Conservation (phyloP, 306 rosid genomes). For the Oemleria cerasiformis region DNA sequence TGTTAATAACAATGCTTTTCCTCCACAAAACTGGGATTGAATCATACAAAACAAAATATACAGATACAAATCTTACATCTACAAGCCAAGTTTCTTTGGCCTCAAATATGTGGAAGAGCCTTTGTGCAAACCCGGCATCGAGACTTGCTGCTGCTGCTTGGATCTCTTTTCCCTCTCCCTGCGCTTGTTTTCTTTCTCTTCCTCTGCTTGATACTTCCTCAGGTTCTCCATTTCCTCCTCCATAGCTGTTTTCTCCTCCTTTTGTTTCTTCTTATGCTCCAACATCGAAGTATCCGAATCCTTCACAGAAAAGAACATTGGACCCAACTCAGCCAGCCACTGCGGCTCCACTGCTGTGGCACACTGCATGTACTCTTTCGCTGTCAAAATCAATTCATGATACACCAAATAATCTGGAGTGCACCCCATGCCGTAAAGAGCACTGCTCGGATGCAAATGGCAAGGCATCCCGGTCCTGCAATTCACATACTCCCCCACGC, state of each 20-base stretch:
- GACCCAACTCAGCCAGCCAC: constrained; percentile 95
- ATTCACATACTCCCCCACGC: constrained; percentile 94
- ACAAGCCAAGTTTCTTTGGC: constrained; percentile 79
- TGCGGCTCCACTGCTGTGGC: constrained; percentile 97
- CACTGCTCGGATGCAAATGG: constrained; percentile 97
- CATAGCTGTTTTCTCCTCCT: constrained; percentile 90
- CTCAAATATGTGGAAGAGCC: constrained; percentile 86
- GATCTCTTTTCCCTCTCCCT: constrained; percentile 59
- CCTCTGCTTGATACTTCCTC: constrained; percentile 72
- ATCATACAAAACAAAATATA: not conserved
- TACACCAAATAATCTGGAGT: constrained; percentile 90
- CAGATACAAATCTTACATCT: constrained; percentile 9
- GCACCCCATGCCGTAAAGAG: constrained; percentile 96
- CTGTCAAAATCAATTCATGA: constrained; percentile 78
- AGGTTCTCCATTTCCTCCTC: constrained; percentile 96
- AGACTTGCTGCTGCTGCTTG: constrained; percentile 70
- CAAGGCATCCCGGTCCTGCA: constrained; percentile 88
- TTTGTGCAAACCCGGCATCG: constrained; percentile 66
- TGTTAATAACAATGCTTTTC: not conserved
- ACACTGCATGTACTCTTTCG: constrained; percentile 96
- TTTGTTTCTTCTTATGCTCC: constrained; percentile 89
- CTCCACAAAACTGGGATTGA: not conserved
- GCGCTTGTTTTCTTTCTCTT: constrained; percentile 52
- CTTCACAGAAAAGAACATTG: constrained; percentile 96
- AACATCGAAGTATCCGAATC: constrained; percentile 88